A percentile compares a stretch with the other conserved stretches of the same genome.
phyloP scores from a whole-genome alignment of 768 basidiomycete genomes.

The Suillus americanus region DNA sequence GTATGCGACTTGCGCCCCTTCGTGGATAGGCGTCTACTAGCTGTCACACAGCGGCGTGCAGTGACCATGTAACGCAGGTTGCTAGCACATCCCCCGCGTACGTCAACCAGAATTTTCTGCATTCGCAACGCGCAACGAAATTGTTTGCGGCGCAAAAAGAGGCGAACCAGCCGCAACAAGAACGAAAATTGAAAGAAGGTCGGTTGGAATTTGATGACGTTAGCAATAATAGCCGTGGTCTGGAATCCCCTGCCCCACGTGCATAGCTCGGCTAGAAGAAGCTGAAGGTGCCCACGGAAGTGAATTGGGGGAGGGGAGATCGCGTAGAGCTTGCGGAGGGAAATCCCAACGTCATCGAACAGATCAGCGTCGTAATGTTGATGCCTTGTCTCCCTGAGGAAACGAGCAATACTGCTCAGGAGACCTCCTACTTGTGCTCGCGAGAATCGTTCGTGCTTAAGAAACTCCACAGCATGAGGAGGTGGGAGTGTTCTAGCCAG shows the following conservation, averaged over 20 bases:
- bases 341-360: constrained; percentile 34
- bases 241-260: constrained; percentile 36
- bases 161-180: constrained; percentile 36
- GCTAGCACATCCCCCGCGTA: background rate
- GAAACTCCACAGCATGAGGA: constrained; percentile 32
- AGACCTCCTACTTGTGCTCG: constrained; percentile 35
- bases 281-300: constrained; percentile 44
- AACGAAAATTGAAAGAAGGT: constrained; percentile 40
- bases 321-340: constrained; percentile 37
- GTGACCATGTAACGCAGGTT: background rate
- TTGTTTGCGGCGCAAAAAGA: constrained; percentile 42
- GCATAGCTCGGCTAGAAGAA: constrained; percentile 40
- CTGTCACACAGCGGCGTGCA: background rate
- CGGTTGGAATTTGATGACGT: constrained; percentile 34
- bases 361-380: constrained; percentile 29
- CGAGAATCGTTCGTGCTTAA: constrained; percentile 33
- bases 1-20: background rate
- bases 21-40: background rate
- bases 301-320: constrained; percentile 36
- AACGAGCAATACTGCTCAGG: constrained; percentile 37
- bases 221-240: constrained; percentile 40
- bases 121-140: constrained; percentile 22
- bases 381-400: constrained; percentile 35
- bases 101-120: background rate
- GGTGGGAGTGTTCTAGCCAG: constrained; percentile 32